Evolutionary conservation across 257 asterid species (phyloP), one percentile per base, ranked within the genome.

Genomic region (Nicotiana paniculata): DNA sequence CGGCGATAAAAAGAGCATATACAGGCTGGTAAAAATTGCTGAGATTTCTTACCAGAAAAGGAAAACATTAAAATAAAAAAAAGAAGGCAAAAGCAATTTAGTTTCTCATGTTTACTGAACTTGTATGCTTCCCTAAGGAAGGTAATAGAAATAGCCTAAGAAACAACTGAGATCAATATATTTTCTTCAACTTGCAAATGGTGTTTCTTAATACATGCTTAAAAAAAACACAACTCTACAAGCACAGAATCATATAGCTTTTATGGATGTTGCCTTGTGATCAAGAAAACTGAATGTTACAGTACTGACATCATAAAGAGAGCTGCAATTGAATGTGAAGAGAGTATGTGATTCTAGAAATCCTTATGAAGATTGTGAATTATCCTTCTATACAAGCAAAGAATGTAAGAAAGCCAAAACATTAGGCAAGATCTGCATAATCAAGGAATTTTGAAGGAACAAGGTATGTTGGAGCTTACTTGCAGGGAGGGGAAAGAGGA

Each of bases 361-460:
- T 67, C 76, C 76, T 33, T 67, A 35, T 33, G 76, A 16, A 26
- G n/a, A 1, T 2, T 48, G 46, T 74, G 16, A 74, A 74, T 74
- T 48, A 48, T 74, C 79, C 63, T 74, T 13, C 51, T 51, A 58
- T 74, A 74, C 43, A 74, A 74, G 46, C 63, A 74, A 74, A 74
- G 63, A 7, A 74, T 74, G 37, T 57, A 17, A 18, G 63, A 57
- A 13, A 54, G 59, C 2, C 59, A 54, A 15, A 15, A 54, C 0
- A 17, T 12, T 43, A 15, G 13, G 58, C 8, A 55, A 74, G 26
- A 48, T 35, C 39, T 74, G 61, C 79, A 48, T 48, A 74, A 74
- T 74, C 63, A 74, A 74, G 63, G 26, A 7, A 74, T 15, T 6
- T 51, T 74, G 43, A 48, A 74, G 59, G 79, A 53, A 51, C 9